These are phyloP conservation scores for Hypoxylon sp. DNA, from an alignment of 2,329 filamentous ascomycete species.

Conservation along the genomic window DNA sequence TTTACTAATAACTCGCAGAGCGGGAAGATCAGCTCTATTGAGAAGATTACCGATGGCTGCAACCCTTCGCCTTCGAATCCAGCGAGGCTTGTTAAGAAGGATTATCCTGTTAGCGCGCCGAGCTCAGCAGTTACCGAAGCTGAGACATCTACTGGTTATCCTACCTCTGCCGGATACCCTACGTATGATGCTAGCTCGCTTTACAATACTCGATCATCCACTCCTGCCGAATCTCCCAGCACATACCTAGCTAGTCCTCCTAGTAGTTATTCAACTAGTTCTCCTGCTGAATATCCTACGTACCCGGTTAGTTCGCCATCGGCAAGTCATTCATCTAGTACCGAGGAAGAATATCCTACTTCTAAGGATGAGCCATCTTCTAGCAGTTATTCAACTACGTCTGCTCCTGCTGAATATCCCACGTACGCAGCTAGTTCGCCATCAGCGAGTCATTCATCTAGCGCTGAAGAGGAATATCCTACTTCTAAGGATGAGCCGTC, in stretches of 20 bases:
- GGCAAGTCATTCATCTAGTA: slow-evolving; percentile 16
- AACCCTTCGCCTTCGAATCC: slow-evolving; percentile 16
- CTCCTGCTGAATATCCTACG: slow-evolving; percentile 31
- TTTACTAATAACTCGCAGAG: slow-evolving; percentile 46
- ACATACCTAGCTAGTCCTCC: slow-evolving; percentile 26
- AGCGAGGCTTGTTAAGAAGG: slow-evolving; percentile 38
- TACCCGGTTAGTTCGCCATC: slow-evolving; percentile 23
- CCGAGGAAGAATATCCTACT: slow-evolving; percentile 17
- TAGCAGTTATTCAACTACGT: slow-evolving; percentile 11
- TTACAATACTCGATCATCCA: slow-evolving; percentile 4
- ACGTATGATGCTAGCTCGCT: slow-evolving; percentile 33
- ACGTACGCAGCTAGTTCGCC: slow-evolving; percentile 25
- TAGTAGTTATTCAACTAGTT: slow-evolving; percentile 24
- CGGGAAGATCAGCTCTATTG: slow-evolving; percentile 48
- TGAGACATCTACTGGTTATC: slow-evolving; percentile 24
- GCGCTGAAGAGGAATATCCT: slow-evolving; percentile 15
- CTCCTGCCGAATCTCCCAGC: slow-evolving; percentile 11
- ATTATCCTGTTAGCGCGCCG: slow-evolving; percentile 33
- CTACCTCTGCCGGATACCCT: slow-evolving; percentile 19
- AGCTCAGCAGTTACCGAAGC: slow-evolving; percentile 17
- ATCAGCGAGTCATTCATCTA: slow-evolving; percentile 18
- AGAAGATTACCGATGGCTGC: slow-evolving; percentile 49
- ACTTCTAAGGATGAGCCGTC: slow-evolving; percentile 2
- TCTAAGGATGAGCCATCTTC: slow-evolving; percentile 8
- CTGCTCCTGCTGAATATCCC: slow-evolving; percentile 13